These are phyloP conservation scores for Mucor mucedo DNA, from an alignment of 371 early-diverging fungal genomes.

Conservation along the genomic window DNA sequence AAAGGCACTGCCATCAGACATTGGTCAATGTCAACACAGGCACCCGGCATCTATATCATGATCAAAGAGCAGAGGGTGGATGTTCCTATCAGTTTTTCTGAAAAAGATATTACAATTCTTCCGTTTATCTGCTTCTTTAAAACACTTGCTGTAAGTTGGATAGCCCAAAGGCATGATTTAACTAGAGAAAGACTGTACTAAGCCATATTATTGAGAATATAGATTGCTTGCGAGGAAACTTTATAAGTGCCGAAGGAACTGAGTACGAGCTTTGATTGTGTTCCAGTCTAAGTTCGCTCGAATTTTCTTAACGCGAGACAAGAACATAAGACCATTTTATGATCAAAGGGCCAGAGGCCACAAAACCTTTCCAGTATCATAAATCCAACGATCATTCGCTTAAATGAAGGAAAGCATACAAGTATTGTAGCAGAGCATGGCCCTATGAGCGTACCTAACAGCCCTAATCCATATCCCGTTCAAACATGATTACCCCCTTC, in stretches of 20 bases:
- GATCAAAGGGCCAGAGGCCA: constrained; percentile 28
- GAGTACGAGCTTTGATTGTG: no score
- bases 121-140: constrained; percentile 38
- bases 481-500: constrained; percentile 19
- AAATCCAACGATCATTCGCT: constrained; percentile 29
- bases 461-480: constrained; percentile 20
- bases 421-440: constrained; percentile 29
- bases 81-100: constrained; percentile 30
- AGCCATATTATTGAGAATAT: constrained; percentile 32
- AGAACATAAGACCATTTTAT: constrained; percentile 29
- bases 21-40: constrained; percentile 38
- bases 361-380: constrained; percentile 30
- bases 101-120: constrained; percentile 30
- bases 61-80: constrained; percentile 35
- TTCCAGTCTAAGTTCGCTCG: no score
- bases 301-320: no score
- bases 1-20: constrained; percentile 32
- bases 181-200: constrained; percentile 30
- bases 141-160: constrained; percentile 38
- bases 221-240: constrained; percentile 33
- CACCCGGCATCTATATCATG: constrained; percentile 36
- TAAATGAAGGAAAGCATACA: constrained; percentile 33
- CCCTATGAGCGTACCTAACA: constrained; percentile 31
- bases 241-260: constrained; percentile 28
- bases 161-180: constrained; percentile 30